A percentile compares a stretch with the other conserved stretches of the same genome.
phyloP scores from a whole-genome alignment of 1,139 yeast species.

The Scheffersomyces quercinus region DNA sequence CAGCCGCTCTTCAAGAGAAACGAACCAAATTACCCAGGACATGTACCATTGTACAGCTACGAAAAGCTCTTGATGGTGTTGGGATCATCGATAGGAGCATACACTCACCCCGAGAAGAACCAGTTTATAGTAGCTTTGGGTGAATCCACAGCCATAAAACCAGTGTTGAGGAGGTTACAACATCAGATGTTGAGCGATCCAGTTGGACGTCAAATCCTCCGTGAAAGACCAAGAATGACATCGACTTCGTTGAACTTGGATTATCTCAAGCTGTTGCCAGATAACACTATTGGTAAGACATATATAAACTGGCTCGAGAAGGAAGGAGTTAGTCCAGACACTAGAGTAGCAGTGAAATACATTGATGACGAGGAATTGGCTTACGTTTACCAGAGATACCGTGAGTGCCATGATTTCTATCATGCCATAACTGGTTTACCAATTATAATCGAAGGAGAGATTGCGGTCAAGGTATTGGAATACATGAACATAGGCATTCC shows the following conservation, averaged over 20 bases:
- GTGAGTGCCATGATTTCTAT: conserved; percentile 96
- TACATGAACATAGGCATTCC: conserved; percentile 92
- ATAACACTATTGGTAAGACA: conserved; percentile 74
- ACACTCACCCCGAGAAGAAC: conserved; percentile 76
- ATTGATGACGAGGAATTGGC: conserved; percentile 92
- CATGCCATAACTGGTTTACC: conserved; percentile 93
- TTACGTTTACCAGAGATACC: conserved; percentile 84
- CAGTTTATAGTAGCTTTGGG: conserved; percentile 92
- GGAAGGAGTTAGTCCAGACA: conserved; percentile 93
- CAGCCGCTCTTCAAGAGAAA: conserved; percentile 39
- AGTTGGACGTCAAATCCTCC: conserved; percentile 73
- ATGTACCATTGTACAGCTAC: conserved; percentile 66
- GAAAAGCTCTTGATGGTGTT: conserved; percentile 68
- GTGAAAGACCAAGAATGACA: conserved; percentile 83
- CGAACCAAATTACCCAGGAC: conserved; percentile 68
- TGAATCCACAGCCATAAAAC: conserved; percentile 82
- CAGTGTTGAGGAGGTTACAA: conserved; percentile 62
- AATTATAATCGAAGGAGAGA: conserved; percentile 91
- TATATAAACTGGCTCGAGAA: conserved; percentile 80
- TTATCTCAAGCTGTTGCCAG: conserved; percentile 59
- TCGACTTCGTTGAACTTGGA: conserved; percentile 67
- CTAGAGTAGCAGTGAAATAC: conserved; percentile 82
- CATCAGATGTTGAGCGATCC: conserved; percentile 73
- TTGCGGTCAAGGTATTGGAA: conserved; percentile 89
- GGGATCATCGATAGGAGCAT: conserved; percentile 83